Evolutionary conservation across 768 basidiomycete species (phyloP).

Genomic region (Kwoniella dendrophila): DNA sequence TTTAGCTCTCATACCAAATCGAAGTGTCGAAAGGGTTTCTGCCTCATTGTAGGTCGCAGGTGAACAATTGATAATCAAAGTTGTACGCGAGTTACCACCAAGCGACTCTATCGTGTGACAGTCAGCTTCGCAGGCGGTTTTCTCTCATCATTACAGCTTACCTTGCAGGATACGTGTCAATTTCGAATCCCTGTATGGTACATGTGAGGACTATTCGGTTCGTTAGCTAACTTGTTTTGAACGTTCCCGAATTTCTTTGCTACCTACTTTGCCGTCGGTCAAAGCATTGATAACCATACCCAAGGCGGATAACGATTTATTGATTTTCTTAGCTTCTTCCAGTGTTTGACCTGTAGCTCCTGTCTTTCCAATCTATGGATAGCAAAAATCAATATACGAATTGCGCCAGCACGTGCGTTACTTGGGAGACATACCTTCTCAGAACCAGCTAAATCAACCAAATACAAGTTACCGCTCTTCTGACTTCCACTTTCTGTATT

Average conservation of each 20-base stretch:
- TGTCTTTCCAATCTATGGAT: conserved; percentile 78
- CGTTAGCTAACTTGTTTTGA: conserved; percentile 3
- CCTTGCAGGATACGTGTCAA: conserved; percentile 99
- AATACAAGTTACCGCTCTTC: conserved; percentile 94
- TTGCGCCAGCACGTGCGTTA: not conserved
- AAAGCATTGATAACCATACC: conserved; percentile 99
- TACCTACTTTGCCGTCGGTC: conserved; percentile 87
- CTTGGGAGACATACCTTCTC: conserved; percentile 69
- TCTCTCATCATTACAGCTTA: conserved; percentile 71
- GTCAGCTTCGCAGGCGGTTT: not conserved
- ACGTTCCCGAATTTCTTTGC: not conserved
- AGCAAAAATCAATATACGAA: conserved; percentile 6
- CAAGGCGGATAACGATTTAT: conserved; percentile 93
- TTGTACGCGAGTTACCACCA: conserved; percentile 62
- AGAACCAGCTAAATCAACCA: conserved; percentile 96
- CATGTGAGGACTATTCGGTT: conserved; percentile 76
- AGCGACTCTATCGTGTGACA: conserved; percentile 48
- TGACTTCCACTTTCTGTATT: conserved; percentile 94
- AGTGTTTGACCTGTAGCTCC: conserved; percentile 98
- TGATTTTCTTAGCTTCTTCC: conserved; percentile 99
- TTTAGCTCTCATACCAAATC: conserved; percentile 99
- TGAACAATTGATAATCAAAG: conserved; percentile 97
- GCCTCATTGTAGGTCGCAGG: conserved; percentile 96
- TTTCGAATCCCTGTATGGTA: conserved; percentile 98
- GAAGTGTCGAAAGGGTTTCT: conserved; percentile 93